phyloP scores from a whole-genome alignment of 768 basidiomycete genomes.

The Hebeloma cylindrosporum region DNA sequence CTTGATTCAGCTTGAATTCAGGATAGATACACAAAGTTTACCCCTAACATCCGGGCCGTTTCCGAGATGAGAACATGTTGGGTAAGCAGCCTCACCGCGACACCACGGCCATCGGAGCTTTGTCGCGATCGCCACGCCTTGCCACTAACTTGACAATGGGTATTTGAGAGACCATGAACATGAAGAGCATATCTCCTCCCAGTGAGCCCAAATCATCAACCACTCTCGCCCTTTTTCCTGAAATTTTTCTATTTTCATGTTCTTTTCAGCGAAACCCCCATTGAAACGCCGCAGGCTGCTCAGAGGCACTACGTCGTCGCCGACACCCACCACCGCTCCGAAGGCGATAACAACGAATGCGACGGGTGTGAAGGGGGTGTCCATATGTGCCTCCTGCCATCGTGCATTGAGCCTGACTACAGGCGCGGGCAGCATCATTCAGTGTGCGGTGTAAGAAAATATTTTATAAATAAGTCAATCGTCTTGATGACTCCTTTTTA shows the following conservation, averaged over 20 bases:
- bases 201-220: no score
- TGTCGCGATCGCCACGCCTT: no score
- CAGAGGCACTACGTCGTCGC: conserved; percentile 8
- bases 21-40: no score
- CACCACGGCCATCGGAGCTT: no score
- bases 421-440: conserved; percentile 22
- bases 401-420: conserved; percentile 24
- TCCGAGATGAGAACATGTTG: no score
- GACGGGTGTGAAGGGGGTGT: background rate
- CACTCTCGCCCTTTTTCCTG: background rate
- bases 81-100: no score
- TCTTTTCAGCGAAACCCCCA: conserved; percentile 21
- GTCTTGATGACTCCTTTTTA: conserved; percentile 1
- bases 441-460: conserved; percentile 27
- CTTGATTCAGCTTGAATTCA: no score
- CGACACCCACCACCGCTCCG: background rate
- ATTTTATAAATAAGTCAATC: conserved; percentile 4
- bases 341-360: background rate
- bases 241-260: background rate
- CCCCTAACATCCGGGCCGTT: no score
- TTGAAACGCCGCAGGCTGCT: conserved; percentile 29
- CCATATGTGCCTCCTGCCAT: conserved; percentile 30
- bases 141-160: no score
- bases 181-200: no score
- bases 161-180: no score